Evolutionary conservation across 2,329 filamentous ascomycete species (phyloP), one percentile per base, ranked within the genome.

Genomic region (Chrysosporium queenslandicum): DNA sequence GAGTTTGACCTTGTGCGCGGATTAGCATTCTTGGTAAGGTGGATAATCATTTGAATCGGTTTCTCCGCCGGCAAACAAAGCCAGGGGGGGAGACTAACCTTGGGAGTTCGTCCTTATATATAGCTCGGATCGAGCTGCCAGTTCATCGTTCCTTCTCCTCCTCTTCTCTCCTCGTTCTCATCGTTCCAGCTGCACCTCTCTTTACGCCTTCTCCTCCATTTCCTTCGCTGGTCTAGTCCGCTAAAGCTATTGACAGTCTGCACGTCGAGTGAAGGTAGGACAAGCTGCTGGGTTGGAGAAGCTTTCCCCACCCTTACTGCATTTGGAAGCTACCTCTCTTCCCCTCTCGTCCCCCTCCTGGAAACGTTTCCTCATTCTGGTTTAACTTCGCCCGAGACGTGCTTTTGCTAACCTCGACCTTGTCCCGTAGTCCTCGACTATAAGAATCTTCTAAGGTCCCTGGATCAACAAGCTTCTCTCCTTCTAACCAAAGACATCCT

Each of bases 271-370:
- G n/a, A n/a, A 48, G 46, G 23, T 41, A 14, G 30, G 46, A 18
- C 34, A n/a, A 25, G n/a, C 30, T 7, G 36, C 21, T 39, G 34
- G 41, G 34, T 49, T 49, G 46, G 46, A 50, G 47, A 50, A 50
- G 16, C n/a, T 25, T 34, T 18, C 46, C 29, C 27, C 23, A 20
- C 25, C 46, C 46, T 36, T 20, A n/a, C 25, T 41, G 36, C 6
- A 20, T 18, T 11, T 32, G 37, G 36, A 9, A 36, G 25, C 25
- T 49, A 47, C 30, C 25, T 21, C 20, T 20, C 25, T 20, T 7
- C 14, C 27, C 47, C 47, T 16, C 20, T 21, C 25, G 34, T 14
- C 14, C 18, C 8, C 16, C 37, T n/a, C 16, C 29, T 14, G 32
- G 45, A 47, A 27, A 42, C 25, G 18, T 30, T 32, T 16, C 18